A percentile compares a stretch with the other conserved stretches of the same genome.
These are phyloP conservation scores for Coffea canephora DNA, from an alignment of 257 asterid genomes.

Conservation along the genomic window DNA sequence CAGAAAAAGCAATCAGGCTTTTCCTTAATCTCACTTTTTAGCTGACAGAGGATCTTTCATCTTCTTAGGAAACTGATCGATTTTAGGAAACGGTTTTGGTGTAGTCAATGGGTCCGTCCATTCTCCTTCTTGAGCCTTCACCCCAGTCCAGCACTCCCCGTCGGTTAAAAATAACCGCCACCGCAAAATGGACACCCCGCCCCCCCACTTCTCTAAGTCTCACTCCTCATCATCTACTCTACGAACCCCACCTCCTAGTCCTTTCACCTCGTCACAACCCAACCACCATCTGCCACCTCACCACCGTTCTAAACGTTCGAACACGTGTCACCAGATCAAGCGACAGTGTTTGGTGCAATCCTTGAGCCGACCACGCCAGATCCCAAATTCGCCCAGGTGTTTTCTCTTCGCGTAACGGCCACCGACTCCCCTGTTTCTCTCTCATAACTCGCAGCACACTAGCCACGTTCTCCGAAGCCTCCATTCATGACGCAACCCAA, in stretches of 20 bases:
- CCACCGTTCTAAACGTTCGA: not conserved
- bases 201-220: no score
- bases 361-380: not conserved
- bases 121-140: not conserved
- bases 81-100: not conserved
- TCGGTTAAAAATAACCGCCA: constrained; percentile 16
- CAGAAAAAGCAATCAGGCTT: not conserved
- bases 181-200: constrained; percentile 1
- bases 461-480: not conserved
- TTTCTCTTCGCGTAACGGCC: not conserved
- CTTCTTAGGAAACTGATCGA: not conserved
- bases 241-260: not conserved
- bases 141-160: not conserved
- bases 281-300: not conserved
- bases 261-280: not conserved
- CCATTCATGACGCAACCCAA: not conserved
- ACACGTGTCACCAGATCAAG: not conserved
- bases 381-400: not conserved
- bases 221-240: no score
- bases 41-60: not conserved
- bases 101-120: not conserved
- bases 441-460: not conserved
- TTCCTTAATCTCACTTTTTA: not conserved
- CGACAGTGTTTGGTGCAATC: not conserved
- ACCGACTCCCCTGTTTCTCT: constrained; percentile 10